A percentile compares a stretch with the other conserved stretches of the same genome.
phyloP scores from a whole-genome alignment of 192 early-diverging fungal species.

The Coemansia sp. region DNA sequence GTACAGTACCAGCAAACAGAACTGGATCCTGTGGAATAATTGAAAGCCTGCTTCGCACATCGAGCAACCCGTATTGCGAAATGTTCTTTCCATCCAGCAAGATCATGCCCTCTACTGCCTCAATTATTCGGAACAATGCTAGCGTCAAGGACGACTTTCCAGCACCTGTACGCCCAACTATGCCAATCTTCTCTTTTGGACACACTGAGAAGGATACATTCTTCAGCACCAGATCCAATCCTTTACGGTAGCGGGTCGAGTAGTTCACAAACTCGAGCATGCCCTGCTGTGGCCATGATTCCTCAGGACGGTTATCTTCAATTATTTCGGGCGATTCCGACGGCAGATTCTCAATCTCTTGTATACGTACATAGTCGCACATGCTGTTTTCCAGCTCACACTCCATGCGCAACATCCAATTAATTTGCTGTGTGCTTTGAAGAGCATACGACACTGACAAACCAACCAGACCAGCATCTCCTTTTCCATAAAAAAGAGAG shows the following conservation, averaged over 20 bases:
- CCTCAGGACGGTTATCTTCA: constrained; percentile 57
- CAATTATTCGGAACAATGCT: no score
- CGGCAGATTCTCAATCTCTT: constrained; percentile 78
- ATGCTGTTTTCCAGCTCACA: constrained; percentile 82
- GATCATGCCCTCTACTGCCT: no score
- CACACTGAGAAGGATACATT: constrained; percentile 40
- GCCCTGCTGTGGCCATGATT: constrained; percentile 76
- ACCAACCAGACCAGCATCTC: constrained; percentile 73
- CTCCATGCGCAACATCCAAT: constrained; percentile 84
- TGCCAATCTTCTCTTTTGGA: constrained; percentile 61
- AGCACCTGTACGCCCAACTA: constrained; percentile 25
- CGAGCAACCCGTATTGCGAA: no score
- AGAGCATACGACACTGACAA: constrained; percentile 69
- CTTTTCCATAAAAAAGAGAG: constrained; percentile 56
- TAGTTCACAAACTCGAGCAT: constrained; percentile 73
- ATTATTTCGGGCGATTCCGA: constrained; percentile 78
- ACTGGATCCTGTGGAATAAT: no score
- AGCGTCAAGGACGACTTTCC: no score
- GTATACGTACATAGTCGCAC: constrained; percentile 74
- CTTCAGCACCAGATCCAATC: constrained; percentile 76
- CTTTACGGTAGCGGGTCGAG: constrained; percentile 78
- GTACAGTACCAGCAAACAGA: no score
- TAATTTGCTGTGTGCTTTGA: constrained; percentile 76
- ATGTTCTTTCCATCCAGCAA: no score
- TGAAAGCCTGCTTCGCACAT: no score